Base-by-base conservation (phyloP, 2,329 filamentous ascomycete genomes). In the Aspergillus piperis region DNA sequence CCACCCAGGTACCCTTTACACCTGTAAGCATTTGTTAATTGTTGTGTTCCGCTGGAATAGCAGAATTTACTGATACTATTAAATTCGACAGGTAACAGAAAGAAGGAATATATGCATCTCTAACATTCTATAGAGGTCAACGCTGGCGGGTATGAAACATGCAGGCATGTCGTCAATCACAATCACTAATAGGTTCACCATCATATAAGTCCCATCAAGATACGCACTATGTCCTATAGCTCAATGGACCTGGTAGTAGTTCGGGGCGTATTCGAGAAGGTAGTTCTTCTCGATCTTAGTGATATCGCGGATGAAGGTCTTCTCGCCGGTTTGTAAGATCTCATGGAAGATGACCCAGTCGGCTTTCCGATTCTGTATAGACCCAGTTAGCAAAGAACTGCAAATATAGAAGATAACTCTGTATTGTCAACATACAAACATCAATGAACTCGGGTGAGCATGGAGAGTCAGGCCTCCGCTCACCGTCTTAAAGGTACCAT, bases 321-420 rank as follows among this genome's bases (percentile, higher is more conserved):
- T 98, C 64, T 86, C 86, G 8, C 89, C 87, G 4, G 91, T 96
- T 79, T 98, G 91, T 82, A 96, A 86, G 39, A 96, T 87, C 78
- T 97, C 94, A 69, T 96, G 90, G 72, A 97, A 99, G 36, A 99
- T 85, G 8, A 98, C 92, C 92, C 94, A 98, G 65, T 97, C 92
- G 10, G 92, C 92, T 80, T 96, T 97, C 59, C 93, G 88, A 75
- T 96, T 96, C 82, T 84, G 66, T 41, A 36, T 38, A 57, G 3
- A n/a, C 3, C 15, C 42, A 58, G 15, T 70, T 54, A 68, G 64
- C 57, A 52, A 59, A 41, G 3, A 17, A 41, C 15, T 5, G 3
- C 17, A 17, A 5, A 23, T 5, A 30, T 49, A 30, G 6, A 2
- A 49, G 2, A 27, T 2, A 10, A 15, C 0, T 1, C 23, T n/a